phyloP scores from a whole-genome alignment of 2,329 filamentous ascomycete genomes.

The Epichloe brachyelytri region DNA sequence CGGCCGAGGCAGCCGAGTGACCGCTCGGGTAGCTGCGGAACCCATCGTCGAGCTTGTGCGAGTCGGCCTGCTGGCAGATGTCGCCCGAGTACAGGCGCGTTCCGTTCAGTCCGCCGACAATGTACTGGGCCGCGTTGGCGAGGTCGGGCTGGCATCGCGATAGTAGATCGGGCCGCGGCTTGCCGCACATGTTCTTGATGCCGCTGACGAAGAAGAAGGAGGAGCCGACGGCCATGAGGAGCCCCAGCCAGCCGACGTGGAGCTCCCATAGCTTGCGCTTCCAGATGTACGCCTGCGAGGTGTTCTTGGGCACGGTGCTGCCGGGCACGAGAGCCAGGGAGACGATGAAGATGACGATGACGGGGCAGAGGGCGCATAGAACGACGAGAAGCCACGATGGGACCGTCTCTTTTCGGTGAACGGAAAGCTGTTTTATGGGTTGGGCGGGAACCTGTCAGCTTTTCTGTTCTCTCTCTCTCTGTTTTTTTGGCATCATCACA shows the following conservation, averaged over 20 bases:
- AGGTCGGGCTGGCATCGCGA: constrained; percentile 67
- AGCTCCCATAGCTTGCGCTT: constrained; percentile 82
- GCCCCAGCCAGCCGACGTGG: constrained; percentile 72
- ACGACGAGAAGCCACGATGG: constrained; percentile 51
- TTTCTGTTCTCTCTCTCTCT: no score
- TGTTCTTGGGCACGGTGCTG: constrained; percentile 47
- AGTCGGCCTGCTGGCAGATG: constrained; percentile 61
- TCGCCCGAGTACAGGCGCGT: constrained; percentile 59
- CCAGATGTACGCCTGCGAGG: constrained; percentile 55
- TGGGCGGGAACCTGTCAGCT: not conserved
- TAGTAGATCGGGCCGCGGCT: constrained; percentile 71
- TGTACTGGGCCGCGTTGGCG: constrained; percentile 41
- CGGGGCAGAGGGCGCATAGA: constrained; percentile 51
- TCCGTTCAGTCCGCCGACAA: constrained; percentile 50
- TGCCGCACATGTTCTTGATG: constrained; percentile 65
- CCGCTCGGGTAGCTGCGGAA: constrained; percentile 61
- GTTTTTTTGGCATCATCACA: no score
- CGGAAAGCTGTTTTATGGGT: constrained; percentile 43
- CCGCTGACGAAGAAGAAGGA: constrained; percentile 74
- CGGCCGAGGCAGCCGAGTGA: constrained; percentile 55
- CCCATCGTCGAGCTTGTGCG: constrained; percentile 55
- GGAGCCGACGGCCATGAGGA: constrained; percentile 57
- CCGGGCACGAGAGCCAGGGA: constrained; percentile 62
- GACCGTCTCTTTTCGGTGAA: constrained; percentile 59
- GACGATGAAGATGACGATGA: constrained; percentile 53